Conservation (phyloP, 768 basidiomycete genomes). For the Boletus tomentosulus region DNA sequence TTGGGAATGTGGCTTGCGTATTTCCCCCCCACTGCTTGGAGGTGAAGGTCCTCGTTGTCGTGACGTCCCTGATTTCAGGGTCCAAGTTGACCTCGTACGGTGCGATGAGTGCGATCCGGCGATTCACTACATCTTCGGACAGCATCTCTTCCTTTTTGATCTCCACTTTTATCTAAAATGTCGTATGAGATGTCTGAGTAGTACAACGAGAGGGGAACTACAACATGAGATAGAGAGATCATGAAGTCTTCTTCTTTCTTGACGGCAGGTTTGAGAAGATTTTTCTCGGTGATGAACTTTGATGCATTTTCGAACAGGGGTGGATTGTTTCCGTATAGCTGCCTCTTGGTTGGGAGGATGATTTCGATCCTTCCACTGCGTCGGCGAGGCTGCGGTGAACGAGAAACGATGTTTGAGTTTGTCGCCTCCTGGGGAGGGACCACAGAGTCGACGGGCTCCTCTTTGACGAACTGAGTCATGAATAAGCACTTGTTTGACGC, state of each 20-base stretch:
- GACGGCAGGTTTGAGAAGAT: background rate
- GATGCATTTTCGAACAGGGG: constrained; percentile 8
- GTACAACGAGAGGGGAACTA: background rate
- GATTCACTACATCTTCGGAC: constrained; percentile 12
- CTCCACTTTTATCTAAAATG: constrained; percentile 6
- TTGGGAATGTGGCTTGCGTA: constrained; percentile 8
- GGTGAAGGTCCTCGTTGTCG: constrained; percentile 14
- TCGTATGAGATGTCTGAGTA: background rate
- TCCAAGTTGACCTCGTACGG: constrained; percentile 9
- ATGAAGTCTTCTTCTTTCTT: constrained; percentile 14
- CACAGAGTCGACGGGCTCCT: constrained; percentile 5
- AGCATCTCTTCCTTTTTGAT: constrained; percentile 20
- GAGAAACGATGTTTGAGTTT: background rate
- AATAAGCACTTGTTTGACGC: background rate
- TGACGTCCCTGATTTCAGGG: constrained; percentile 13
- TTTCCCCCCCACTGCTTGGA: background rate
- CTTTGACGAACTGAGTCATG: constrained; percentile 5
- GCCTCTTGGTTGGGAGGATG: constrained; percentile 7
- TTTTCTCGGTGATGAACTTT: constrained; percentile 1
- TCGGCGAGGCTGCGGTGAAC: background rate
- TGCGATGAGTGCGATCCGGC: background rate
- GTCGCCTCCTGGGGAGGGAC: background rate
- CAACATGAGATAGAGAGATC: background rate
- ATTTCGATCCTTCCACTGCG: background rate
- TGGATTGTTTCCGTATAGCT: background rate